Conservation (phyloP, 352 stramenopile genomes). For the Globisporangium orthogonon region DNA sequence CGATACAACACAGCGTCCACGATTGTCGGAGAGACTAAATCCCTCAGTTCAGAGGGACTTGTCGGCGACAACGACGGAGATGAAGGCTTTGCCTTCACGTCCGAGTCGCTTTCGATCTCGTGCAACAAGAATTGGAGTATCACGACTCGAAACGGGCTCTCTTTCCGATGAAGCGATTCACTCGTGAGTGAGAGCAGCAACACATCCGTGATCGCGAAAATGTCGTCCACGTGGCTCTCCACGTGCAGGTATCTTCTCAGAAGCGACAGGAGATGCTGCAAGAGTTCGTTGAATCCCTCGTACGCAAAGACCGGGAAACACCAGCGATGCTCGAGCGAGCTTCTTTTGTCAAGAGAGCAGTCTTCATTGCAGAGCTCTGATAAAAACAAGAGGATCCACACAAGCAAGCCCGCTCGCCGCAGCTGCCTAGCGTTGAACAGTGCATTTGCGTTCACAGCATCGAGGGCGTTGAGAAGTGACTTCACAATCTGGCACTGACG, state of each 20-base stretch:
- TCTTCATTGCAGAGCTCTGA: slow-evolving; percentile 44
- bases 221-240: slow-evolving; percentile 56
- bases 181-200: slow-evolving; percentile 45
- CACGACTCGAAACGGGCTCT: slow-evolving; percentile 28
- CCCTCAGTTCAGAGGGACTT: background rate
- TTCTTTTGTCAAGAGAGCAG: slow-evolving; percentile 19
- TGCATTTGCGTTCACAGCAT: slow-evolving; percentile 52
- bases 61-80: background rate
- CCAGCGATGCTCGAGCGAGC: slow-evolving; percentile 29
- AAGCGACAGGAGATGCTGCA: slow-evolving; percentile 39
- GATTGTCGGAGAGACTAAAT: slow-evolving; percentile 26
- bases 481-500: slow-evolving; percentile 50
- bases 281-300: slow-evolving; percentile 30
- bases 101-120: slow-evolving; percentile 39
- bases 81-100: background rate
- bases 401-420: slow-evolving; percentile 37
- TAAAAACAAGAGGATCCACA: slow-evolving; percentile 54
- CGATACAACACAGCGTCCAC: slow-evolving; percentile 37
- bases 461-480: slow-evolving; percentile 38
- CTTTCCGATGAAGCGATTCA: slow-evolving; percentile 19
- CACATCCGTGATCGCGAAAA: slow-evolving; percentile 31
- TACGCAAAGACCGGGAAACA: slow-evolving; percentile 49
- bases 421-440: slow-evolving; percentile 75
- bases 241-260: slow-evolving; percentile 38
- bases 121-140: slow-evolving; percentile 49